Base-by-base conservation (phyloP, 192 early-diverging fungal genomes). In the Spinellus fusiger region DNA sequence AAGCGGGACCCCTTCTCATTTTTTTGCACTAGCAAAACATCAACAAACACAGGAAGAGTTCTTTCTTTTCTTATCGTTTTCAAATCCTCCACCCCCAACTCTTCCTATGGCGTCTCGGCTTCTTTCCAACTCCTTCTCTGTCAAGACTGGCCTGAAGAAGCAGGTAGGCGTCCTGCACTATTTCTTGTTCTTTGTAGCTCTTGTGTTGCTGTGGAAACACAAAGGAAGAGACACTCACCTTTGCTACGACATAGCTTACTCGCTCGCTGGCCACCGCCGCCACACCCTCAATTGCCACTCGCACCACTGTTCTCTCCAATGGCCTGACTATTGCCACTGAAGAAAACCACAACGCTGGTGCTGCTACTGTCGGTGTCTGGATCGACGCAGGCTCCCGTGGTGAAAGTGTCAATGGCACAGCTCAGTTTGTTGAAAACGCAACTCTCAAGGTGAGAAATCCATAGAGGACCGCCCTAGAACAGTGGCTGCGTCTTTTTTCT, bases 391-490 rank as follows among this genome's bases (percentile, higher is more conserved):
- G 91, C 61, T 87, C 85, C 69, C 85, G 91, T 57, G 78, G 83
- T 73, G 91, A 93, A 69, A 88, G 76, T 54, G 74, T 75, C 67
- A 96, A 96, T 66, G 96, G 96, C 35, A 86, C 91, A 40, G 96
- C 96, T 18, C 93, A 97, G 78, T 95, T 98, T 61, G 76, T 98
- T 38, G 94, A 98, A 77, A 94, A 98, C 73, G 93, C 95, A 92
- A 89, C 93, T 26, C 93, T 98, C 85, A 96, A 98, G 86, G 90
- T 89, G 76, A 47, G 59, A 22, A n/a, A n/a, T n/a, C n/a, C n/a
- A n/a, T n/a, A n/a, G n/a, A n/a, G n/a, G n/a, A n/a, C n/a, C n/a
- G n/a, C n/a, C n/a, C n/a, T n/a, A n/a, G n/a, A 37, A 37, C 35
- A 37, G 13, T 37, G 5, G 40, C 3, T 18, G 18, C 13, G 13